These are phyloP conservation scores for Thermothielavioides terrestris DNA, from an alignment of 495 filamentous ascomycete species.

Conservation along the genomic window DNA sequence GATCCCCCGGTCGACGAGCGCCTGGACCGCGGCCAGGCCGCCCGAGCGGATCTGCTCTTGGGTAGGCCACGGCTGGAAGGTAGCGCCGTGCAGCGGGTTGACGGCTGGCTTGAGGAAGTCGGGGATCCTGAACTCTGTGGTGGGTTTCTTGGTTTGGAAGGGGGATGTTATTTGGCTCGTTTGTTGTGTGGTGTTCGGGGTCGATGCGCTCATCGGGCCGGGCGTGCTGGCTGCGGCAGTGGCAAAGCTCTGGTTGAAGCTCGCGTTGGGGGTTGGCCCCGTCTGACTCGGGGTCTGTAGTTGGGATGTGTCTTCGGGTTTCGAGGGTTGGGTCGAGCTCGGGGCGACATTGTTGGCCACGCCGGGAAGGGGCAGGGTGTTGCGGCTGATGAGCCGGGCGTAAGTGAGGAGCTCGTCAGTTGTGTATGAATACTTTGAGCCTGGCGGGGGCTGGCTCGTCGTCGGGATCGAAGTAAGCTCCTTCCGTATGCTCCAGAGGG, in stretches of 20 bases:
- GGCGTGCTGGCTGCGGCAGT: conserved; percentile 3
- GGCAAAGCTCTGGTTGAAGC: conserved; percentile 13
- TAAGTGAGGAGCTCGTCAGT: conserved; percentile 61
- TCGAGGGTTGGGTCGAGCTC: conserved; percentile 3
- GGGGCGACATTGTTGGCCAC: conserved; percentile 33
- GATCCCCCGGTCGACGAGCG: conserved; percentile 47
- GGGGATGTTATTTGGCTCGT: background rate
- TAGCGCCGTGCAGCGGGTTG: conserved; percentile 39
- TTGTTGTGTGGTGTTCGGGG: background rate
- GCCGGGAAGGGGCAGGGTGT: conserved; percentile 58
- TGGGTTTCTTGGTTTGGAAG: conserved; percentile 4
- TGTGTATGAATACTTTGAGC: conserved; percentile 39
- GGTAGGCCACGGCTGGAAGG: conserved; percentile 62
- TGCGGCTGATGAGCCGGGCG: conserved; percentile 64
- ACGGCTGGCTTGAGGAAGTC: conserved; percentile 37
- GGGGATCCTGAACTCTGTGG: conserved; percentile 23
- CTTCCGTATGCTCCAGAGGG: conserved; percentile 56
- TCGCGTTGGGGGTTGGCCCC: conserved; percentile 14
- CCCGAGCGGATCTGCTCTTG: conserved; percentile 55
- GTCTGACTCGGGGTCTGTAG: background rate
- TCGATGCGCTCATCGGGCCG: background rate
- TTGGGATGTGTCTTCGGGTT: conserved; percentile 6
- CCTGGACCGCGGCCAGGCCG: conserved; percentile 51
- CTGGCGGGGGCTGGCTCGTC: conserved; percentile 38
- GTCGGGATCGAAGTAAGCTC: conserved; percentile 53